Evolutionary conservation across 2,329 filamentous ascomycete species (phyloP).

Genomic region (Thielaviopsis punctulata): DNA sequence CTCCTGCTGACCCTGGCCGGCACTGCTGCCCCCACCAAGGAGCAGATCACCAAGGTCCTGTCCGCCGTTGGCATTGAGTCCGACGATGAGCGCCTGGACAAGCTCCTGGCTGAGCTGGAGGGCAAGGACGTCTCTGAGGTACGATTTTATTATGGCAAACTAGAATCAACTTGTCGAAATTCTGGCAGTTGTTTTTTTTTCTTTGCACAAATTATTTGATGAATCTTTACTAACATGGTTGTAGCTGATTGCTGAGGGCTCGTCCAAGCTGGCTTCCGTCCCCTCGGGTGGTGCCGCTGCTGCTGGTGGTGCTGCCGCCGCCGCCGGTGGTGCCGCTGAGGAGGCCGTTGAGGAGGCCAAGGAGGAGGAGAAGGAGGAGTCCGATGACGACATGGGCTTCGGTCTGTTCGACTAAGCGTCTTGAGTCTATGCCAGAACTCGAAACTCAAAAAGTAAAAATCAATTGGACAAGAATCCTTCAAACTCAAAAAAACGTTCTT

Average conservation of each 20-base stretch:
- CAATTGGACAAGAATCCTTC: constrained; percentile 7
- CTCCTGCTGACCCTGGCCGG: constrained; percentile 90
- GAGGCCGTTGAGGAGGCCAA: constrained; percentile 48
- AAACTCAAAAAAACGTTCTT: constrained; percentile 4
- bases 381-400: constrained; percentile 27
- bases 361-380: constrained; percentile 53
- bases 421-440: constrained; percentile 13
- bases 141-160: constrained; percentile 20
- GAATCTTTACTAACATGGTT: constrained; percentile 13
- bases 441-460: constrained; percentile 13
- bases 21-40: constrained; percentile 73
- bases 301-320: constrained; percentile 48
- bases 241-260: constrained; percentile 80
- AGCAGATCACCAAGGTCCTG: constrained; percentile 78
- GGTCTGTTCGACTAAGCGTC: constrained; percentile 55
- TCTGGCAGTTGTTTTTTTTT: not conserved
- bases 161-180: not conserved
- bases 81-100: constrained; percentile 68
- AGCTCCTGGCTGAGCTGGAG: constrained; percentile 78
- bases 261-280: constrained; percentile 90
- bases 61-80: constrained; percentile 89
- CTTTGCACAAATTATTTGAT: not conserved
- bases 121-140: constrained; percentile 91
- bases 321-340: constrained; percentile 47
- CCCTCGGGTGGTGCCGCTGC: constrained; percentile 76